Base-by-base conservation (phyloP, 2,329 filamentous ascomycete species). In the Colletotrichum agaves region DNA sequence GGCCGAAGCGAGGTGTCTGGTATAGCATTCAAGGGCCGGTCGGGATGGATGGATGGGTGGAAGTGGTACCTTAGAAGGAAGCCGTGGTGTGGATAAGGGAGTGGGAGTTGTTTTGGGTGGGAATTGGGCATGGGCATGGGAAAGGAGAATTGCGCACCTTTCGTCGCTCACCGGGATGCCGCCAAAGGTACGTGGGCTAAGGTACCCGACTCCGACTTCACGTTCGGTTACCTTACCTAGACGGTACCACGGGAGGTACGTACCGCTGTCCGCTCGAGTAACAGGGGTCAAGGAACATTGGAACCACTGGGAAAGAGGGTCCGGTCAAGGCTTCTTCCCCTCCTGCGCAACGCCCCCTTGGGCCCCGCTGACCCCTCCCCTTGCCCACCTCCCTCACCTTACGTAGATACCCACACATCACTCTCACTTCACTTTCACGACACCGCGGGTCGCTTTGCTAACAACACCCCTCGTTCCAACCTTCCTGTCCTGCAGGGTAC, bases 71-170 rank as follows among this genome's bases (percentile, higher is more conserved):
- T 23, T 17, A 35, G 47, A 33, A 50, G 27, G 47, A 39, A 39
- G 63, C 17, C 43, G 46, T 55, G 21, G 31, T 44, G 64, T 64
- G 61, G 61, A 53, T 59, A 27, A 60, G 33, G 27, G 61, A 53
- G 49, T 63, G 63, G 59, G 63, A 50, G 56, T 35, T 47, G 62
- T 63, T 61, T 67, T 49, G 47, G 19, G 53, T 46, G 49, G 56
- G 65, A 59, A 58, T 67, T 57, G 60, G 64, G 64, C 61, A 67
- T 59, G 64, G 65, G 61, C 19, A 64, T 67, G 64, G 64, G 64
- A 68, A 68, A 68, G 57, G 53, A 64, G 65, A 65, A 68, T 68
- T 68, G 61, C 65, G 65, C 61, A 68, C 65, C 64, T 67, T 67
- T 60, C 27, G 33, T 59, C 31, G 61, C 55, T 65, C 53, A 33